Conservation (phyloP, 805 yeast species). For the Candida ipomoeae region DNA sequence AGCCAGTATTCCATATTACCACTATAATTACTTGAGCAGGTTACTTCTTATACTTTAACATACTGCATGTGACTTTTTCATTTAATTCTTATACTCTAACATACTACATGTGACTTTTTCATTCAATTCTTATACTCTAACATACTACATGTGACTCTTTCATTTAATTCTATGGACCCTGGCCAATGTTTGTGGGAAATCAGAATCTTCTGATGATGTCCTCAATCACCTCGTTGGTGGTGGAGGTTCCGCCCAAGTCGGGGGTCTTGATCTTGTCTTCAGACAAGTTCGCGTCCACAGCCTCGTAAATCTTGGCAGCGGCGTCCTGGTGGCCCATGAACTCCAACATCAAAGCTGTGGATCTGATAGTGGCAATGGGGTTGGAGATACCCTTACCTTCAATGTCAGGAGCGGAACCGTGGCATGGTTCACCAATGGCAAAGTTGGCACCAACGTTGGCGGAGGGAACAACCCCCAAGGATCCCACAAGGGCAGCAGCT, state of each 20-base stretch:
- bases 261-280: constrained; percentile 84
- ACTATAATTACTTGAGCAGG: too few relatives aligned
- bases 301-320: constrained; percentile 87
- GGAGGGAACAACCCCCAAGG: constrained; percentile 95
- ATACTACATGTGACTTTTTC: too few relatives aligned
- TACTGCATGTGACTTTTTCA: too few relatives aligned
- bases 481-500: constrained; percentile 97
- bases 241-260: constrained; percentile 86
- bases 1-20: too few relatives aligned
- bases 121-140: too few relatives aligned
- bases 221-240: constrained; percentile 82
- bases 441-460: constrained; percentile 96
- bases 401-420: constrained; percentile 98
- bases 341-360: constrained; percentile 95
- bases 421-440: constrained; percentile 99
- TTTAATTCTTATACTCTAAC: too few relatives aligned
- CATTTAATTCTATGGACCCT: neutral
- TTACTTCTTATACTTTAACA: too few relatives aligned
- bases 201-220: constrained; percentile 62
- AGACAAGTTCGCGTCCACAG: constrained; percentile 88
- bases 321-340: constrained; percentile 88
- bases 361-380: constrained; percentile 97
- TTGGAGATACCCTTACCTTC: constrained; percentile 93
- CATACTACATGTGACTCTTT: neutral
- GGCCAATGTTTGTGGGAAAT: neutral